Base-by-base conservation (phyloP, 352 stramenopile species). In the Pythium utonaiense region DNA sequence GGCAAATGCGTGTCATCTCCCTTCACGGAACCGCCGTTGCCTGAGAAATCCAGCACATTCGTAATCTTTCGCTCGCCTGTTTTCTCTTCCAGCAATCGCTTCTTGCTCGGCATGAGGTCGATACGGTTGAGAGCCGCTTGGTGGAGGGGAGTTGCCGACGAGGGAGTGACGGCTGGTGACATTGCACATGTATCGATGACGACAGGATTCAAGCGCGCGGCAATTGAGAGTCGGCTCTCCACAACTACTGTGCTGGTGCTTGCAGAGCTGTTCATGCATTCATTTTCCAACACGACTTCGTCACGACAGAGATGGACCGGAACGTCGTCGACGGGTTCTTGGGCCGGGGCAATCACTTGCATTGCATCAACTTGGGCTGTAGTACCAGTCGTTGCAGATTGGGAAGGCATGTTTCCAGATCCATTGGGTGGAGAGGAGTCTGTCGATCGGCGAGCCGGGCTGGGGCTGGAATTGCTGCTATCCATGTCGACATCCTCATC, bases 301-400 rank as follows among this genome's bases (percentile, higher is more conserved):
- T n/a, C 42, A 34, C 60, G 27, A 36, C 48, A 55, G 14, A 63
- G 10, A 9, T 53, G 47, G 13, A 53, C 60, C 4, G 58, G 30
- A n/a, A 68, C 28, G 16, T 68, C 61, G 34, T 68, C 53, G 7
- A 63, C 59, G 12, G 61, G 55, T 2, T 25, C 6, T 19, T 25
- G n/a, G 6, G 14, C 10, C n/a, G 40, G 25, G 12, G 44, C 41
- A 53, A 64, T 51, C 22, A 56, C 49, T 9, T 58, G 49, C 30
- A 45, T 7, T 0, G 60, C 48, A 5, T 58, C 45, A 9, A 8
- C 25, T 6, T 28, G 25, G 2, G 47, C 51, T 8, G 3, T 9
- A 33, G 31, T 24, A 50, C 24, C 42, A 30, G 6, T 50, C 12
- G 14, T 36, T 27, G 25, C 9, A 5, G 47, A 50, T 31, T 22